Evolutionary conservation across 225 moss, liverwort and hornwort genomes (phyloP).

Genomic region (Asterella californica): DNA sequence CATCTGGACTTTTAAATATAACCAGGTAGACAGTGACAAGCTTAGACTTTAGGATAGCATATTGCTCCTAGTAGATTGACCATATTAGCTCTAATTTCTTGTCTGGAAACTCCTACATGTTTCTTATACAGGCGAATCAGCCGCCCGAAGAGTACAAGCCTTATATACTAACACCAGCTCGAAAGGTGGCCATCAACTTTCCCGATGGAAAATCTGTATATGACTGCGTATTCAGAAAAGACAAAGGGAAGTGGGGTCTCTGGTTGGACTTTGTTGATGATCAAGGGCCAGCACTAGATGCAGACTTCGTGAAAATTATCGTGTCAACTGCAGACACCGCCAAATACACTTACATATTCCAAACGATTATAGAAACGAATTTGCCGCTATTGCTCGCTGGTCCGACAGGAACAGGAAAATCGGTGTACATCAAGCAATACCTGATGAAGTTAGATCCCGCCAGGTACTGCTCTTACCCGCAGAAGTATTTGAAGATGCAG

Average conservation of each 20-base stretch:
- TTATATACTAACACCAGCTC: slow-evolving; percentile 63
- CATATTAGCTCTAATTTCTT: not conserved
- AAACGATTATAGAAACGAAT: slow-evolving; percentile 53
- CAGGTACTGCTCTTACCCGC: slow-evolving; percentile 38
- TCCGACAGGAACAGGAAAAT: slow-evolving; percentile 73
- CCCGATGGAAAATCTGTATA: slow-evolving; percentile 84
- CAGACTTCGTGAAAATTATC: slow-evolving; percentile 74
- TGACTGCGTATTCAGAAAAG: slow-evolving; percentile 72
- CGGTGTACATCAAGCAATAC: slow-evolving; percentile 77
- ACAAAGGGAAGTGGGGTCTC: slow-evolving; percentile 75
- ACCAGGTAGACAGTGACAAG: not conserved
- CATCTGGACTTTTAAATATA: no score
- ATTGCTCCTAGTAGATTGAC: not conserved
- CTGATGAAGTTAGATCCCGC: slow-evolving; percentile 65
- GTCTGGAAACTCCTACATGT: not conserved
- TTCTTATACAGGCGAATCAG: slow-evolving; percentile 61
- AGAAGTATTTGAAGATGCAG: not conserved
- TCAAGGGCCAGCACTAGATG: slow-evolving; percentile 60
- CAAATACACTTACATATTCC: slow-evolving; percentile 69
- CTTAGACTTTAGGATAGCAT: not conserved
- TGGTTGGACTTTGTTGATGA: slow-evolving; percentile 81
- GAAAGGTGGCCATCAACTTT: slow-evolving; percentile 65
- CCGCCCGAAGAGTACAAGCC: slow-evolving; percentile 73
- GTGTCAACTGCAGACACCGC: slow-evolving; percentile 78
- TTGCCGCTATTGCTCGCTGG: slow-evolving; percentile 74